phyloP scores from a whole-genome alignment of 768 basidiomycete species.

The Leccinum olivaceopallidum region DNA sequence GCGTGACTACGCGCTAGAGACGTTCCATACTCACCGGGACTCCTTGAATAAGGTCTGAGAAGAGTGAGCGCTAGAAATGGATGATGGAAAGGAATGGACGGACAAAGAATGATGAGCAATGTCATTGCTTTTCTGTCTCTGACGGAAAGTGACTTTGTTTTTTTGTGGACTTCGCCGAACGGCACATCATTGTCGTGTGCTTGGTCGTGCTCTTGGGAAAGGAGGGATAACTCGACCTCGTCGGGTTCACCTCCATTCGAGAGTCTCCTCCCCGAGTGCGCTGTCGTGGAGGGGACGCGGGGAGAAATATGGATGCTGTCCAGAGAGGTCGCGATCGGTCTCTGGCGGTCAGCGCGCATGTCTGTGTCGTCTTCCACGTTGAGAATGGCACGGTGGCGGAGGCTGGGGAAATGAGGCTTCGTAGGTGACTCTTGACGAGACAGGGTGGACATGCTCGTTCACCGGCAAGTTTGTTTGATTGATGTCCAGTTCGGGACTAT shows the following conservation, averaged over 20 bases:
- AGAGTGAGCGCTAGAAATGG: slow-evolving; percentile 17
- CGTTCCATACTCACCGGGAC: slow-evolving; percentile 67
- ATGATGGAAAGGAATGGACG: slow-evolving; percentile 36
- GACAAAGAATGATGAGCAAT: slow-evolving; percentile 84
- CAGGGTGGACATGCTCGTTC: slow-evolving; percentile 26
- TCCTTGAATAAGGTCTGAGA: slow-evolving; percentile 77
- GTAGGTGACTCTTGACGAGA: slow-evolving; percentile 28
- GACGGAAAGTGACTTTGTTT: slow-evolving; percentile 54
- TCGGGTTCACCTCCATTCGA: slow-evolving; percentile 40
- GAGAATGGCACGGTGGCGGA: slow-evolving; percentile 31
- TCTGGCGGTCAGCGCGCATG: slow-evolving; percentile 38
- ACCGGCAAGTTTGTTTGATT: slow-evolving; percentile 5
- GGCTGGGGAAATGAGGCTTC: slow-evolving; percentile 27
- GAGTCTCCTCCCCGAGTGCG: slow-evolving; percentile 31
- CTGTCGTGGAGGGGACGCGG: slow-evolving; percentile 44
- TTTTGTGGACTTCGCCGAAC: slow-evolving; percentile 35
- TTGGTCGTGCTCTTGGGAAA: slow-evolving; percentile 55
- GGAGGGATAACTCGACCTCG: slow-evolving; percentile 60
- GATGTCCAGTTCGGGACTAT: slow-evolving; percentile 5
- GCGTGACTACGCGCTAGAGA: slow-evolving; percentile 7
- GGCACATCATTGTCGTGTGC: slow-evolving; percentile 38
- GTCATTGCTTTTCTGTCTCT: slow-evolving; percentile 86
- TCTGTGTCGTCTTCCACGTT: slow-evolving; percentile 41
- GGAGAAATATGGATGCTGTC: slow-evolving; percentile 60
- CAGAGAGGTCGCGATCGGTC: slow-evolving; percentile 58